Evolutionary conservation across 129 eudicot species (phyloP).

Genomic region (Erigeron canadensis): DNA sequence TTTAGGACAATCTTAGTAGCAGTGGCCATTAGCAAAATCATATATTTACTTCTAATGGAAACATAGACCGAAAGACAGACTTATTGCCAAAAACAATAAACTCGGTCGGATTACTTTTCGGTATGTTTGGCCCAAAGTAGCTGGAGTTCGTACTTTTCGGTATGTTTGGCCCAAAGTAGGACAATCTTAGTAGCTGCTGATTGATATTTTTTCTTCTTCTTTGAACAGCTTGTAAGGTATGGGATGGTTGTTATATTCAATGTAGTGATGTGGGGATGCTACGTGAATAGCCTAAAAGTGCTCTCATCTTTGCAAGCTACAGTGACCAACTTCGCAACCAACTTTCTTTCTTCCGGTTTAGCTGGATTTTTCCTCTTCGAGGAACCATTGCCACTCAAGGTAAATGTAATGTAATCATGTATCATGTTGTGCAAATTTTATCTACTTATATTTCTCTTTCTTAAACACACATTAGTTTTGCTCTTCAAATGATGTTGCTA

Average conservation of each 20-base stretch:
- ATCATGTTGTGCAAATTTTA: not conserved
- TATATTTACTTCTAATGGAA: too few species aligned
- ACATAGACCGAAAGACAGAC: too few species aligned
- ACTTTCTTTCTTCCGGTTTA: conserved; percentile 86
- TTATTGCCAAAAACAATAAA: too few species aligned
- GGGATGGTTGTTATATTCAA: conserved; percentile 69
- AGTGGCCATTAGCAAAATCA: too few species aligned
- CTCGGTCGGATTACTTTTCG: too few species aligned
- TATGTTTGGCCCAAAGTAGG: not conserved
- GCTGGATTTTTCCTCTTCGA: conserved; percentile 87
- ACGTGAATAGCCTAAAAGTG: conserved; percentile 86
- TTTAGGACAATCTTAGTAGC: too few species aligned
- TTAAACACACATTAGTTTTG: not conserved
- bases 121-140: not conserved
- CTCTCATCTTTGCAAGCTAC: conserved; percentile 97
- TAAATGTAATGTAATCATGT: too few species aligned
- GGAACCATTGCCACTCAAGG: conserved; percentile 70
- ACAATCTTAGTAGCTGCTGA: conserved; percentile 4
- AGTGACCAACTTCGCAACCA: conserved; percentile 89
- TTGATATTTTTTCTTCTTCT: not conserved
- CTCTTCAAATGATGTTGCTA: not conserved
- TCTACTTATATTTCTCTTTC: not conserved
- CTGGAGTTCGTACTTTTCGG: not conserved
- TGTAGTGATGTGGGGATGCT: conserved; percentile 96
- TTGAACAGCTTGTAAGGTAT: conserved; percentile 66